phyloP scores from a whole-genome alignment of 139 green algal species.

The Mesotaenium endlicherianum region DNA sequence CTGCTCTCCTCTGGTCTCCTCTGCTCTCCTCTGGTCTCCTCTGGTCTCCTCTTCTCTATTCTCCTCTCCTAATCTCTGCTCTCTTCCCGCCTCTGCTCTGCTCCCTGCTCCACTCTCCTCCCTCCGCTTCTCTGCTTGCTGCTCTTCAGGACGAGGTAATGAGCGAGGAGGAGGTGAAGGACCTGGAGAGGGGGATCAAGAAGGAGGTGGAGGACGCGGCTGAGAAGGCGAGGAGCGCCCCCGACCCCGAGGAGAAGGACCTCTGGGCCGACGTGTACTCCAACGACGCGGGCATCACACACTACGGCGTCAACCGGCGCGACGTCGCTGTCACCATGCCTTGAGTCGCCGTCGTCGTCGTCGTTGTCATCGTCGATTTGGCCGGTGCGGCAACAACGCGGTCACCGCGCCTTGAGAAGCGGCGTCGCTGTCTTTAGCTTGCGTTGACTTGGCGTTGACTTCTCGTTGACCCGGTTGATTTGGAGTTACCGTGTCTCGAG shows the following conservation, averaged over 20 bases:
- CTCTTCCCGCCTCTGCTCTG: too few species aligned
- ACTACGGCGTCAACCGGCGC: constrained; percentile 4
- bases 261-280: constrained; percentile 28
- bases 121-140: background rate
- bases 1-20: background rate
- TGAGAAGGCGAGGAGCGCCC: background rate
- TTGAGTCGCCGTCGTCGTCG: background rate
- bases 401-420: too few species aligned
- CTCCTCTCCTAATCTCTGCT: background rate
- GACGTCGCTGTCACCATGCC: background rate
- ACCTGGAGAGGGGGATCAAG: constrained; percentile 10
- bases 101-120: background rate
- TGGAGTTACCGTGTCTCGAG: too few species aligned
- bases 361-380: background rate
- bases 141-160: constrained; percentile 19
- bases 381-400: background rate
- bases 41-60: background rate
- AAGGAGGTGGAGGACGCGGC: constrained; percentile 27
- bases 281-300: background rate
- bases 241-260: background rate
- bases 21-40: background rate
- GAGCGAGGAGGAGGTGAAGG: constrained; percentile 41
- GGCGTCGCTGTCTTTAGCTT: too few species aligned
- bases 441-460: too few species aligned
- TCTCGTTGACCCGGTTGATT: too few species aligned